Evolutionary conservation across 805 yeast genomes (phyloP).

Genomic region (Cyberlindnera euphorbiae): DNA sequence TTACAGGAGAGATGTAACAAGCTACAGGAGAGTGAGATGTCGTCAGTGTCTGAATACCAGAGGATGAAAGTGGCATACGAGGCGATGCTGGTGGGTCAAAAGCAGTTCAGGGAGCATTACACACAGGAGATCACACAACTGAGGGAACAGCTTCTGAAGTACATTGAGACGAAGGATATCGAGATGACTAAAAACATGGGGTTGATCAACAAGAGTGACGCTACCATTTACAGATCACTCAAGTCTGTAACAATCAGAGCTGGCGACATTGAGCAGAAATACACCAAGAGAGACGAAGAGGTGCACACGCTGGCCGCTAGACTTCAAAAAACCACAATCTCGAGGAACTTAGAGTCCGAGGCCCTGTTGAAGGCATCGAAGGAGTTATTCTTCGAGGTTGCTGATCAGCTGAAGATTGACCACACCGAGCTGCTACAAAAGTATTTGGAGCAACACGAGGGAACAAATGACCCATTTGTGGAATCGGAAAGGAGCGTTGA

Average conservation of each 20-base stretch:
- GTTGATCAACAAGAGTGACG: constrained; percentile 40
- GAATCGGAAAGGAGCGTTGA: too few relatives aligned
- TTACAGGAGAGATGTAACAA: constrained; percentile 45
- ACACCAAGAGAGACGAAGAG: constrained; percentile 41
- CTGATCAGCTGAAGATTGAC: constrained; percentile 28
- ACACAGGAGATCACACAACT: constrained; percentile 38
- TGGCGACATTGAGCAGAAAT: constrained; percentile 44
- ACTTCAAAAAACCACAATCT: constrained; percentile 40
- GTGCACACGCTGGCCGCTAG: constrained; percentile 38
- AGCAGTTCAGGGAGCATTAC: constrained; percentile 47
- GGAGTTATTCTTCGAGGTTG: constrained; percentile 38
- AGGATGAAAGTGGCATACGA: constrained; percentile 56
- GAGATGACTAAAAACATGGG: constrained; percentile 33
- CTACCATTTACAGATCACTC: constrained; percentile 44
- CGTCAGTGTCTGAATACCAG: constrained; percentile 47
- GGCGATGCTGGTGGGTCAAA: constrained; percentile 46
- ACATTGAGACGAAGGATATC: constrained; percentile 33
- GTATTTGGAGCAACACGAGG: constrained; percentile 26
- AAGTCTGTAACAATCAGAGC: constrained; percentile 44
- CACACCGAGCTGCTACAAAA: constrained; percentile 15
- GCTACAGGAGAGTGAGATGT: constrained; percentile 41
- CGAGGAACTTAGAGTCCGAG: constrained; percentile 46
- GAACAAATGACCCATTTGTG: too few relatives aligned
- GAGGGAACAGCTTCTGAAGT: constrained; percentile 32
- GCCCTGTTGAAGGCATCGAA: constrained; percentile 42